These are phyloP conservation scores for Morella rubra DNA, from an alignment of 306 rosid species.

Conservation along the genomic window DNA sequence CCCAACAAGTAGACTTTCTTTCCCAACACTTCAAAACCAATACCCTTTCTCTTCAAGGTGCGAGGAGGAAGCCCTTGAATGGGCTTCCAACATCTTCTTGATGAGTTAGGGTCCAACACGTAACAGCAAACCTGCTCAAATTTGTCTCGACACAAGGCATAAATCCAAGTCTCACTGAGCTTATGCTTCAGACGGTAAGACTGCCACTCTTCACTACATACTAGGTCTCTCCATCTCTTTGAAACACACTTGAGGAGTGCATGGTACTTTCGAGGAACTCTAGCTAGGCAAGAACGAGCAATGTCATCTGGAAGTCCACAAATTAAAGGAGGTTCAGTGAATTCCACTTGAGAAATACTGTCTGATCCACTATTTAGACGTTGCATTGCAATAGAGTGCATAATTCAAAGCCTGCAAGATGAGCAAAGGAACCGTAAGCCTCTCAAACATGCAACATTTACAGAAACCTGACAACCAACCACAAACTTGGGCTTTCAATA, in stretches of 20 bases:
- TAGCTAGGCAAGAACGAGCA: conserved; percentile 74
- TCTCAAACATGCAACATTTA: not conserved
- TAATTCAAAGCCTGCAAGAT: conserved; percentile 22
- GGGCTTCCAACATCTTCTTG: conserved; percentile 73
- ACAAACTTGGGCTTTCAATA: not conserved
- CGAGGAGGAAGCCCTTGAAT: conserved; percentile 54
- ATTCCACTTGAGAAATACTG: conserved; percentile 38
- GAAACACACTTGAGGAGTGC: conserved; percentile 66
- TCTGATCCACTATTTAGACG: conserved; percentile 30
- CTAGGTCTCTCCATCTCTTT: conserved; percentile 68
- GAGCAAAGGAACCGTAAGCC: not conserved
- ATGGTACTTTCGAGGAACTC: conserved; percentile 84
- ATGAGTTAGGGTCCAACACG: conserved; percentile 69
- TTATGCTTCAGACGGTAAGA: conserved; percentile 64
- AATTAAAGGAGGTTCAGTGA: conserved; percentile 41
- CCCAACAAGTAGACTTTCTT: conserved; percentile 78
- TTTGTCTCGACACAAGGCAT: conserved; percentile 83
- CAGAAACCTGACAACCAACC: not conserved
- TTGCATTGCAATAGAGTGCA: conserved; percentile 37
- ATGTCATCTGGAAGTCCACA: conserved; percentile 83
- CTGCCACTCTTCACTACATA: conserved; percentile 72
- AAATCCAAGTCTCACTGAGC: conserved; percentile 83
- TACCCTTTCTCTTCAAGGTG: conserved; percentile 67
- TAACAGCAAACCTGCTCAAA: conserved; percentile 54
- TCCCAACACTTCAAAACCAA: conserved; percentile 80